phyloP scores from a whole-genome alignment of 345 rosid species.

The Rhodamnia argentea region DNA sequence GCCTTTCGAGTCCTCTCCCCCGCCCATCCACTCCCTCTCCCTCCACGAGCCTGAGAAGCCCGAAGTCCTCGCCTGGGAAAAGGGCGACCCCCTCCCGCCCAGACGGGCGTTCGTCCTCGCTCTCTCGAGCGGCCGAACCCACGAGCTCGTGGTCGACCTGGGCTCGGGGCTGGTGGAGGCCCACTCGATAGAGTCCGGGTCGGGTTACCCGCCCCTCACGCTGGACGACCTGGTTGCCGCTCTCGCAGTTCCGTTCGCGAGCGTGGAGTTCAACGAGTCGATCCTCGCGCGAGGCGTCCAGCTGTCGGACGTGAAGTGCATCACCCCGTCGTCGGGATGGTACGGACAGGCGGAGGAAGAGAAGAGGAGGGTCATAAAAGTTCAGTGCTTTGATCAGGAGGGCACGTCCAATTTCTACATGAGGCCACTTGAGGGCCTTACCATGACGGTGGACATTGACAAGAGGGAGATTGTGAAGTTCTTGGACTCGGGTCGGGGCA shows the following conservation, averaged over 20 bases:
- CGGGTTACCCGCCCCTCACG: slow-evolving; percentile 80
- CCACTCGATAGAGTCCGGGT: slow-evolving; percentile 13
- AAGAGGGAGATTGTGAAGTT: slow-evolving; percentile 53
- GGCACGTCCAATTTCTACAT: slow-evolving; percentile 79
- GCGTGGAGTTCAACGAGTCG: slow-evolving; percentile 55
- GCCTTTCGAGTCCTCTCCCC: slow-evolving; percentile 30
- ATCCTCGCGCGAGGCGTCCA: slow-evolving; percentile 57
- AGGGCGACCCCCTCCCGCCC: slow-evolving; percentile 38
- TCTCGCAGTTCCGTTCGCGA: slow-evolving; percentile 41
- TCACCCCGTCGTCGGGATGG: slow-evolving; percentile 69
- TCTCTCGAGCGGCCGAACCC: slow-evolving; percentile 26
- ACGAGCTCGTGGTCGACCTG: slow-evolving; percentile 48
- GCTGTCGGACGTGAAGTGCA: slow-evolving; percentile 45
- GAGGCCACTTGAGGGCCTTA: slow-evolving; percentile 90
- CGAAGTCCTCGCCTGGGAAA: slow-evolving; percentile 41
- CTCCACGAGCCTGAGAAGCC: slow-evolving; percentile 70
- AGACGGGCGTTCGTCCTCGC: slow-evolving; percentile 69
- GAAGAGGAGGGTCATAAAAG: slow-evolving; percentile 50
- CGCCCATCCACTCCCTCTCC: slow-evolving; percentile 46
- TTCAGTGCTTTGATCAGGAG: slow-evolving; percentile 61
- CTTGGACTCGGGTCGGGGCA: slow-evolving; percentile 39
- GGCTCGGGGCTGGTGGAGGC: slow-evolving; percentile 20
- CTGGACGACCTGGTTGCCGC: slow-evolving; percentile 51
- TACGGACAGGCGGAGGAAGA: slow-evolving; percentile 50
- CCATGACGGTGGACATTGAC: slow-evolving; percentile 55